Evolutionary conservation across 2,329 filamentous ascomycete genomes (phyloP).

Genomic region (Zymoseptoria pseudotritici): DNA sequence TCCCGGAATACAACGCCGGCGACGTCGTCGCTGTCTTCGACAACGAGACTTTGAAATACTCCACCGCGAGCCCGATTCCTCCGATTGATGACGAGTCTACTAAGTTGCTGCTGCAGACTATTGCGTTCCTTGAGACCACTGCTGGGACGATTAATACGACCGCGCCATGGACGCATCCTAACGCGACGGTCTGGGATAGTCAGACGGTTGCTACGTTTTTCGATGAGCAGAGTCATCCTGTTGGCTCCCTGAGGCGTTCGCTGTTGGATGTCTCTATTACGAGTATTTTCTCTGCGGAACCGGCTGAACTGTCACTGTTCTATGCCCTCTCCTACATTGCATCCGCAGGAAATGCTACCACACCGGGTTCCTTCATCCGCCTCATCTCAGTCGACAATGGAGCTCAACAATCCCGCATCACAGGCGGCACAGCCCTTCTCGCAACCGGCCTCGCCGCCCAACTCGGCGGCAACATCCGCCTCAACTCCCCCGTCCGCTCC

Average conservation of each 20-base stretch:
- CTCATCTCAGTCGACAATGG: slow-evolving; percentile 5
- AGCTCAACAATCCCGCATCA: slow-evolving; percentile 7
- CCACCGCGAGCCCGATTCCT: background rate
- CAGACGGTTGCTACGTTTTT: slow-evolving; percentile 1
- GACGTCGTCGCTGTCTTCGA: slow-evolving; percentile 5
- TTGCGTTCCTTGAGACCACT: background rate
- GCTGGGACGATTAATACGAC: slow-evolving; percentile 3
- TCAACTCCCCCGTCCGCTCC: slow-evolving; percentile 1
- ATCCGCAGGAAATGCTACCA: slow-evolving; percentile 12
- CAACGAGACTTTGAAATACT: background rate
- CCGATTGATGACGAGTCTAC: background rate
- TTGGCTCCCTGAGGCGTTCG: background rate
- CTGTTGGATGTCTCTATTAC: slow-evolving; percentile 2
- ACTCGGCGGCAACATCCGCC: slow-evolving; percentile 6
- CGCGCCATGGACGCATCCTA: slow-evolving; percentile 4
- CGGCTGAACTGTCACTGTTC: slow-evolving; percentile 9
- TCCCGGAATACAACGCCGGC: slow-evolving; percentile 13
- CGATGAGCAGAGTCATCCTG: background rate
- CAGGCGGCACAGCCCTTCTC: slow-evolving; percentile 10
- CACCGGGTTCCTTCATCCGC: slow-evolving; percentile 9
- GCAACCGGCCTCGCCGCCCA: slow-evolving; percentile 6
- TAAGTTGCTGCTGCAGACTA: background rate
- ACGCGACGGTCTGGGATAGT: slow-evolving; percentile 7
- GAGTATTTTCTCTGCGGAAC: slow-evolving; percentile 6
- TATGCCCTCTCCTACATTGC: slow-evolving; percentile 14